These are phyloP conservation scores for Marchantia paleacea DNA, from an alignment of 225 moss, liverwort and hornwort genomes.

Conservation along the genomic window DNA sequence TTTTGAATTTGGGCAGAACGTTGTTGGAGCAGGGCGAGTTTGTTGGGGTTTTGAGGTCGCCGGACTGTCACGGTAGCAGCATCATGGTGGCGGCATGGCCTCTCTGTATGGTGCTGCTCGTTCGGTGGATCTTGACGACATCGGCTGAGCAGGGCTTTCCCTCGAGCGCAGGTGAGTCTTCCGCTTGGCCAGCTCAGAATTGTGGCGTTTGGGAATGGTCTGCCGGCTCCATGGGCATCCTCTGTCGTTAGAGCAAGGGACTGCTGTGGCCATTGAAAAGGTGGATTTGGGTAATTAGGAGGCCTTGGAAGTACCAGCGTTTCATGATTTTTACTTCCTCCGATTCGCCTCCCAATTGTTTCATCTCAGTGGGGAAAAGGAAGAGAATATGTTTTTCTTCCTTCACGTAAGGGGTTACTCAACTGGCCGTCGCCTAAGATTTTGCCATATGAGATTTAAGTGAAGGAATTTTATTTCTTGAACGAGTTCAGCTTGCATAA, in stretches of 20 bases:
- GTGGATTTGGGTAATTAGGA: neutral
- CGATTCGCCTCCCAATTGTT: no score
- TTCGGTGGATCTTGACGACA: neutral
- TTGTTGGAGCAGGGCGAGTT: no score
- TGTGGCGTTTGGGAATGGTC: neutral
- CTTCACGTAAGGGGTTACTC: no score
- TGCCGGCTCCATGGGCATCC: neutral
- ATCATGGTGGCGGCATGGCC: slow-evolving; percentile 5
- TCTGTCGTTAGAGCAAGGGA: neutral
- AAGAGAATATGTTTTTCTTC: no score
- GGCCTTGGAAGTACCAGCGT: neutral
- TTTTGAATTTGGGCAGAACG: no score
- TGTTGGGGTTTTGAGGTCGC: no score
- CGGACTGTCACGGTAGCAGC: neutral
- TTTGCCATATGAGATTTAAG: neutral
- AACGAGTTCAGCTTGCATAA: neutral
- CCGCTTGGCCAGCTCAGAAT: neutral
- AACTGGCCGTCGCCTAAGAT: neutral
- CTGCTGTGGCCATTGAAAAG: neutral
- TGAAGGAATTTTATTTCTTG: neutral
- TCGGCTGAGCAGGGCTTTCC: neutral
- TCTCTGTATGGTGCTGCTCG: neutral
- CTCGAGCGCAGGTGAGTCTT: neutral
- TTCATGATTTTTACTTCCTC: neutral
- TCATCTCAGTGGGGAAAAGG: no score